Conservation (phyloP, 1,284 basidiomycete genomes). For the Microbotryomycetes sp. region DNA sequence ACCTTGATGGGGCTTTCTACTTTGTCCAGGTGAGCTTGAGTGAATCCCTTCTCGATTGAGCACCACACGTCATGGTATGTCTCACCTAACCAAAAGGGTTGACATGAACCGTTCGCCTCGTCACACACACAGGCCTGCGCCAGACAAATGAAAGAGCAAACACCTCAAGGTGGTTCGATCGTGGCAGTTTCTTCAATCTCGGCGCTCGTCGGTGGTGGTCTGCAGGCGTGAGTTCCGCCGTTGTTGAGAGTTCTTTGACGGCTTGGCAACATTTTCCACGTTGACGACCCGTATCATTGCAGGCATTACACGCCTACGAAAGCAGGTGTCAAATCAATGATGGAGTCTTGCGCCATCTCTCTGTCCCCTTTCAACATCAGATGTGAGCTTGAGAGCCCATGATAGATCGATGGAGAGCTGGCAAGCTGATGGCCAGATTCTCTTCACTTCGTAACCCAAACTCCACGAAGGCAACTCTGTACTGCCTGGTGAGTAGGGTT, state of each 20-base stretch:
- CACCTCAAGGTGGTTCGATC: constrained; percentile 64
- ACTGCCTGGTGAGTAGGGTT: constrained; percentile 41
- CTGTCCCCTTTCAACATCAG: constrained; percentile 68
- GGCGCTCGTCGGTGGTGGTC: constrained; percentile 66
- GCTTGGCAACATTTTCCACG: background rate
- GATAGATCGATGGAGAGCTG: background rate
- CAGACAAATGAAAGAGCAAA: constrained; percentile 66
- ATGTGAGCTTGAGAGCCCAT: constrained; percentile 42
- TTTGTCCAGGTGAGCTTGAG: constrained; percentile 61
- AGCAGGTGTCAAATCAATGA: constrained; percentile 68
- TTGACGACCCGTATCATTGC: background rate
- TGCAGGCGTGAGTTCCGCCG: constrained; percentile 52
- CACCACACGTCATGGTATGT: background rate
- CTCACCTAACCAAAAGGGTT: constrained; percentile 5
- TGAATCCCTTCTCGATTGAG: background rate
- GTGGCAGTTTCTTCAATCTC: constrained; percentile 70
- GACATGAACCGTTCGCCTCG: too few species aligned
- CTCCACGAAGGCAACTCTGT: constrained; percentile 41
- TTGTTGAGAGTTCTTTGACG: too few species aligned
- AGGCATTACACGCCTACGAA: constrained; percentile 75
- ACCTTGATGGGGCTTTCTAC: constrained; percentile 72
- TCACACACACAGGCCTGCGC: constrained; percentile 55
- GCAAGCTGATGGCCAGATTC: background rate
- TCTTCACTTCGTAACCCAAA: background rate
- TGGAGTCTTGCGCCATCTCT: constrained; percentile 75